phyloP scores from a whole-genome alignment of 345 rosid species.

The Brassica napus region Da-Ae NC_063434.1:4446001-4446500 shows the following conservation, averaged over 20 bases:
- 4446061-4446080: constrained; percentile 92
- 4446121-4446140: constrained; percentile 24
- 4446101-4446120: constrained; percentile 53
- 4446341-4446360: constrained; percentile 76
- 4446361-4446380: constrained; percentile 43
- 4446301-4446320: constrained; percentile 89
- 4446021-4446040: constrained; percentile 98
- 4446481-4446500: constrained; percentile 54
- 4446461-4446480: constrained; percentile 99
- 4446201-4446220: background rate
- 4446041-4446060: constrained; percentile 99
- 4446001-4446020: constrained; percentile 10
- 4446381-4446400: constrained; percentile 38
- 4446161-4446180: constrained; percentile 15
- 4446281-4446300: constrained; percentile 69
- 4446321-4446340: constrained; percentile 90
- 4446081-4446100: constrained; percentile 76
- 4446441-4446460: constrained; percentile 72
- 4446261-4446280: constrained; percentile 64
- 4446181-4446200: constrained; percentile 5
- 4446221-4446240: constrained; percentile 30
- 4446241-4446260: constrained; percentile 68
- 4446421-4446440: constrained; percentile 67
- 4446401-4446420: constrained; percentile 48
- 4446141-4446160: constrained; percentile 41